Conservation (phyloP, 1,139 yeast species). For the Taiozyma sp. region DNA sequence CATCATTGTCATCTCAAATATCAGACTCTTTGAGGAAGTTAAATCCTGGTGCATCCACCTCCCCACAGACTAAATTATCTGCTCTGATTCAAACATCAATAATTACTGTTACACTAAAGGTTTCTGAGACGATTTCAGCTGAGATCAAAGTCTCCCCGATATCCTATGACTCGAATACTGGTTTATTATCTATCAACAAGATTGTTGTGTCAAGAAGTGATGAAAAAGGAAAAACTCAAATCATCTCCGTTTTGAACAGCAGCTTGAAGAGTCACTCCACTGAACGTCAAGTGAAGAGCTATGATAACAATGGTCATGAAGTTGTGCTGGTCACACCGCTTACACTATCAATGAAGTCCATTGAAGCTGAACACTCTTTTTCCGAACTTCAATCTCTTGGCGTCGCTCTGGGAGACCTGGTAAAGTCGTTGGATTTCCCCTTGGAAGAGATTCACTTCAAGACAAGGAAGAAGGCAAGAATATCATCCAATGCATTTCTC, state of each 20-base stretch:
- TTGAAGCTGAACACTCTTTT: constrained; percentile 14
- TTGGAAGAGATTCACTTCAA: constrained; percentile 16
- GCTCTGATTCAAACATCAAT: constrained; percentile 19
- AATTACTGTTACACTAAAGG: constrained; percentile 7
- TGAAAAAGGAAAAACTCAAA: background rate
- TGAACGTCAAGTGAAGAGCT: constrained; percentile 20
- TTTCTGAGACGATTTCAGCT: constrained; percentile 2
- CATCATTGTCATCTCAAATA: constrained; percentile 18
- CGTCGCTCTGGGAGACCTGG: constrained; percentile 2
- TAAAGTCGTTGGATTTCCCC: constrained; percentile 5
- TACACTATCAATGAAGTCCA: constrained; percentile 12
- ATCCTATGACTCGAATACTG: constrained; percentile 14
- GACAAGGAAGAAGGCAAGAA: constrained; percentile 19
- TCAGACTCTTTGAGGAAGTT: constrained; percentile 16
- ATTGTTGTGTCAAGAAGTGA: constrained; percentile 3
- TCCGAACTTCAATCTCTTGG: constrained; percentile 6
- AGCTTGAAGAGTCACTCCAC: constrained; percentile 3
- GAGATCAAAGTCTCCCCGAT: constrained; percentile 16
- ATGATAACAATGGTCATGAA: constrained; percentile 23
- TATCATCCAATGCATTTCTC: constrained; percentile 21
- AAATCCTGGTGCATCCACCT: constrained; percentile 1
- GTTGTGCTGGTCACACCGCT: constrained; percentile 10
- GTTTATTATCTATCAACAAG: constrained; percentile 8
- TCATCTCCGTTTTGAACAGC: constrained; percentile 7
- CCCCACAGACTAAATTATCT: constrained; percentile 2